Base-by-base conservation (phyloP, 2,329 filamentous ascomycete genomes). In the Sporothrix humicola region DNA sequence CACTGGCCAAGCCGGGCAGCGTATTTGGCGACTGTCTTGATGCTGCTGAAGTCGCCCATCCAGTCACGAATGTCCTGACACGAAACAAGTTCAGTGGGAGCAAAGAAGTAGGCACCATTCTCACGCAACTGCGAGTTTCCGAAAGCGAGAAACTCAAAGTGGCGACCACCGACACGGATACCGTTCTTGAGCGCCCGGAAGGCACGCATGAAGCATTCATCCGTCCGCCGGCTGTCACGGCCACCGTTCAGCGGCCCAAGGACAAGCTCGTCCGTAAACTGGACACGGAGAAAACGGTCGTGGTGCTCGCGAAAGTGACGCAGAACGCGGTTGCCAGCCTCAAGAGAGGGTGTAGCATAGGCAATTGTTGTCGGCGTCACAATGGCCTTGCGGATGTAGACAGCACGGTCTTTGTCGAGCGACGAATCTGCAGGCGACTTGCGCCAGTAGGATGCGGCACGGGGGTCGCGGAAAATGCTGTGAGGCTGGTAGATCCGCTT, bases 41-140 rank as follows among this genome's bases (percentile, higher is more conserved):
- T 98, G 75, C 94, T 88, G 15, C 85, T 86, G 78, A 99, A 97
- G 15, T 92, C 84, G 0, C 96, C 96, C 92, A 98, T 97, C 89
- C 92, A 95, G 46, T 85, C 81, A 4, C 95, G 91, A 73, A 99
- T 98, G 69, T 91, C 86, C 20, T 92, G 87, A 71, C 93, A 93
- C 1, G 89, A 91, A 8, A 93, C 79, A 72, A 89, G 84, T 0
- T 88, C 84, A 0, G 89, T 90, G 0, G 92, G 88, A 4, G 93
- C 92, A 80, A 98, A 98, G 82, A 99, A 98, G 79, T 96, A 98
- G 0, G 93, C 95, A 0, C 95, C 93, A 77, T 95, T 91, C 79
- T 98, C 95, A 70, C 95, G 89, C 74, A 99, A 93, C 78, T 99
- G 96, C 0, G 96, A 98, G 81, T 96, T 98, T 0, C 96, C 95